Conservation (phyloP, 768 basidiomycete genomes). For the Cystobasidium ongulense region DNA sequence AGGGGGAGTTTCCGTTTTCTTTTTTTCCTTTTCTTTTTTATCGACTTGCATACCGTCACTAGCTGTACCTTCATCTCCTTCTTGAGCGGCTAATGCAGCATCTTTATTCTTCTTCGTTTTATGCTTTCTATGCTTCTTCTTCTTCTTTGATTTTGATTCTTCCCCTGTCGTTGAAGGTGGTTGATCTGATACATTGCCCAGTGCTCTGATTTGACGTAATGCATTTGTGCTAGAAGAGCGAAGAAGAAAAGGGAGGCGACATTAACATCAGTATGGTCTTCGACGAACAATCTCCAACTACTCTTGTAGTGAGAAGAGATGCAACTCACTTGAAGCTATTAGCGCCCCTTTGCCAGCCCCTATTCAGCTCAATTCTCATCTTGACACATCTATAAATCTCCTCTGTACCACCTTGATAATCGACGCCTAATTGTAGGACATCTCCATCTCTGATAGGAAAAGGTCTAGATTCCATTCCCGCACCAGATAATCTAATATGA, state of each 20-base stretch:
- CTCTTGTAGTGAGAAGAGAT: neutral
- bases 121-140: slow-evolving; percentile 10
- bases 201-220: slow-evolving; percentile 62
- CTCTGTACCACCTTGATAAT: slow-evolving; percentile 94
- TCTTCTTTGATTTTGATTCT: slow-evolving; percentile 26
- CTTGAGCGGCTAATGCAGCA: neutral
- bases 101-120: neutral
- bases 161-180: neutral
- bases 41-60: neutral
- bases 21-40: neutral
- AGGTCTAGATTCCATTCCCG: slow-evolving; percentile 69
- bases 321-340: slow-evolving; percentile 83
- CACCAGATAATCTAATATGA: slow-evolving; percentile 76
- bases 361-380: slow-evolving; percentile 78
- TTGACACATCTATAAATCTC: slow-evolving; percentile 96
- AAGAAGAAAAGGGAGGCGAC: neutral
- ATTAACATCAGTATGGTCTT: too few relatives aligned
- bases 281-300: too few relatives aligned
- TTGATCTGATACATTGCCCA: slow-evolving; percentile 44
- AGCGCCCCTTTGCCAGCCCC: slow-evolving; percentile 80
- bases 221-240: slow-evolving; percentile 49
- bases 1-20: slow-evolving; percentile 33
- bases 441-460: slow-evolving; percentile 83
- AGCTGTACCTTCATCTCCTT: neutral
- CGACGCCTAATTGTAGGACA: slow-evolving; percentile 86